Conservation (phyloP, 805 yeast species). For the Priceomyces fermenticarens region DNA sequence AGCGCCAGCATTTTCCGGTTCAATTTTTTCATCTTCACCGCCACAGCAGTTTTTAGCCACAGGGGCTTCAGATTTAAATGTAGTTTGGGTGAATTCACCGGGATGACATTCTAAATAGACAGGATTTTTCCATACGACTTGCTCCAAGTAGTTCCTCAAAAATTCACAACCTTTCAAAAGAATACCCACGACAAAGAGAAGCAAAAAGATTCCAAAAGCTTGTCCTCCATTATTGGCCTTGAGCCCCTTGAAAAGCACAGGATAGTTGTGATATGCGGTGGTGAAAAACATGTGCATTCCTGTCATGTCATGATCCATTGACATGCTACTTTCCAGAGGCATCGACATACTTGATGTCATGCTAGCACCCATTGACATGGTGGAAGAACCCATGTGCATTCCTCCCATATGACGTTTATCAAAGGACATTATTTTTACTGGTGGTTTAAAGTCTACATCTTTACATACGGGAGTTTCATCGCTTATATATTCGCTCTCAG, state of each 20-base stretch:
- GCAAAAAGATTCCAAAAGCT: slow-evolving; percentile 72
- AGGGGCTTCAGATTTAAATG: not conserved
- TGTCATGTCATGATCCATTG: slow-evolving; percentile 20
- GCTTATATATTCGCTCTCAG: slow-evolving; percentile 57
- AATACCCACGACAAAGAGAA: slow-evolving; percentile 58
- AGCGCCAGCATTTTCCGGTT: not conserved
- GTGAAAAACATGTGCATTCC: slow-evolving; percentile 61
- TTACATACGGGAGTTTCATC: slow-evolving; percentile 43
- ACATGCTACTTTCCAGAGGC: slow-evolving; percentile 9
- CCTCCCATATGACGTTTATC: not conserved
- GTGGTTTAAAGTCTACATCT: slow-evolving; percentile 52
- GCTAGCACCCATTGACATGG: slow-evolving; percentile 6
- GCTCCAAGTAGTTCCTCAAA: slow-evolving; percentile 61
- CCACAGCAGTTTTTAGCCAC: slow-evolving; percentile 5
- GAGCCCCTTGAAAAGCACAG: slow-evolving; percentile 59
- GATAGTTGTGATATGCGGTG: slow-evolving; percentile 47
- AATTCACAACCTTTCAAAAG: slow-evolving; percentile 59
- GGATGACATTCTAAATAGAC: slow-evolving; percentile 18
- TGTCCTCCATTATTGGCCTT: slow-evolving; percentile 53
- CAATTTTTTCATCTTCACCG: not conserved
- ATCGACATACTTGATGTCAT: slow-evolving; percentile 8
- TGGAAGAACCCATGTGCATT: not conserved
- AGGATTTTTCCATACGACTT: slow-evolving; percentile 55
- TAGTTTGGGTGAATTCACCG: not conserved
- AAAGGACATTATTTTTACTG: slow-evolving; percentile 49